Conservation (phyloP, 371 early-diverging fungal species). For the Neoconidiobolus thromboides region DNA sequence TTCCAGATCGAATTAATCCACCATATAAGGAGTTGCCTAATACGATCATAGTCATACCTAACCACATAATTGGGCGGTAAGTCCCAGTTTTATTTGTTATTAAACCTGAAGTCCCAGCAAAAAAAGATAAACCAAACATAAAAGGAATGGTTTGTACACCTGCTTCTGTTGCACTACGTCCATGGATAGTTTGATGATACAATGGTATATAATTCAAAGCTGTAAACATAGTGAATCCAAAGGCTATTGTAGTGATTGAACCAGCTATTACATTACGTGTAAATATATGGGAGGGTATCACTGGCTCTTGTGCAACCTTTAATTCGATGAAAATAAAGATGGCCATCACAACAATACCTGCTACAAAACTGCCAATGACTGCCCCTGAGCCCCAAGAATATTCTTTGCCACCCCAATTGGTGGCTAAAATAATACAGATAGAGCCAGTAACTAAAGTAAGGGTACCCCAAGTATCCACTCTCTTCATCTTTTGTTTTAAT, state of each 20-base stretch:
- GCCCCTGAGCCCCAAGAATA: slow-evolving; percentile 29
- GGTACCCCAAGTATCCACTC: not conserved
- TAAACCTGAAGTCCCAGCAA: slow-evolving; percentile 21
- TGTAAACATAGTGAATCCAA: slow-evolving; percentile 42
- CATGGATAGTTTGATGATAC: not conserved
- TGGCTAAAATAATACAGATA: slow-evolving; percentile 1
- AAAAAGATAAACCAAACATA: slow-evolving; percentile 22
- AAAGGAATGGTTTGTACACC: slow-evolving; percentile 26
- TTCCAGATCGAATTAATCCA: not conserved
- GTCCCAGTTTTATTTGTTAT: slow-evolving; percentile 21
- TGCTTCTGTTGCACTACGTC: slow-evolving; percentile 9
- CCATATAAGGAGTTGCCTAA: slow-evolving; percentile 16
- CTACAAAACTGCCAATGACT: slow-evolving; percentile 35
- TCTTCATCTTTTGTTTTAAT: slow-evolving; percentile 19
- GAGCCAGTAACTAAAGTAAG: not conserved
- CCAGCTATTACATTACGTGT: slow-evolving; percentile 18
- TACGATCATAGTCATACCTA: slow-evolving; percentile 19
- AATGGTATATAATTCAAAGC: not conserved
- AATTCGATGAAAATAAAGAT: slow-evolving; percentile 36
- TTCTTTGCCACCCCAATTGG: slow-evolving; percentile 23
- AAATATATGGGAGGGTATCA: slow-evolving; percentile 29
- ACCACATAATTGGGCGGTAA: slow-evolving; percentile 21
- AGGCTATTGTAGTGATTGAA: slow-evolving; percentile 22
- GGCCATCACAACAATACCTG: slow-evolving; percentile 36
- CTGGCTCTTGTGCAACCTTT: slow-evolving; percentile 30